A percentile compares a stretch with the other conserved stretches of the same genome.
Evolutionary conservation across 129 eudicot genomes (phyloP).

Genomic region (Artemisia annua): DNA sequence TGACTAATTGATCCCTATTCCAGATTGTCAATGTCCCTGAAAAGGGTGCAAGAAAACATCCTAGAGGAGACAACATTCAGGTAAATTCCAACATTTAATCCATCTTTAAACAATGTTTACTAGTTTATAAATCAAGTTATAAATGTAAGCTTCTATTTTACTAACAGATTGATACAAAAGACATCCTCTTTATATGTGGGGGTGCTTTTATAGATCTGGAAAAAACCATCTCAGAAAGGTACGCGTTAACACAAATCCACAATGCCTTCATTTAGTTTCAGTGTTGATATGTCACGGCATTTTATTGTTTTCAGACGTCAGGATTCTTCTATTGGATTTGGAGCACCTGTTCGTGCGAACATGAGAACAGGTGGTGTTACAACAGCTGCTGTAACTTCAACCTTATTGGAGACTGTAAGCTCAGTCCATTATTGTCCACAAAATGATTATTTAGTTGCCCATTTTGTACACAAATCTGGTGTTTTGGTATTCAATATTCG

Average conservation of each 20-base stretch:
- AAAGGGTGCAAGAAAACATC: slow-evolving; percentile 98
- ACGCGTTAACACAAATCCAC: background rate
- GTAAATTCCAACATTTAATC: slow-evolving; percentile 31
- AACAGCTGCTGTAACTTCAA: slow-evolving; percentile 76
- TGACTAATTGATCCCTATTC: slow-evolving; percentile 18
- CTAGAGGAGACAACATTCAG: slow-evolving; percentile 99
- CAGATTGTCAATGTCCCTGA: slow-evolving; percentile 98
- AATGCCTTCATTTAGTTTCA: background rate
- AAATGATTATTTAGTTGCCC: background rate
- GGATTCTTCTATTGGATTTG: slow-evolving; percentile 97
- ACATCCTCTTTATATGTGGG: slow-evolving; percentile 95
- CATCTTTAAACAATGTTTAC: background rate
- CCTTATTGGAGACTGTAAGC: slow-evolving; percentile 89
- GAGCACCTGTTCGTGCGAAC: slow-evolving; percentile 98
- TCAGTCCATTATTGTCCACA: slow-evolving; percentile 9
- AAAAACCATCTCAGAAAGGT: slow-evolving; percentile 98
- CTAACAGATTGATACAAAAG: slow-evolving; percentile 92
- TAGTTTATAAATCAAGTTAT: background rate
- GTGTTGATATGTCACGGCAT: background rate
- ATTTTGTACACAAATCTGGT: too few species aligned
- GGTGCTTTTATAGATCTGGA: slow-evolving; percentile 98
- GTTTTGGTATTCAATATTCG: too few species aligned
- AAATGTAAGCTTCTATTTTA: background rate
- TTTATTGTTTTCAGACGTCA: slow-evolving; percentile 61
- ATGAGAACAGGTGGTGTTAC: slow-evolving; percentile 86